Conservation (phyloP, 805 yeast species). For the Sugiyamaella smithiae region DNA sequence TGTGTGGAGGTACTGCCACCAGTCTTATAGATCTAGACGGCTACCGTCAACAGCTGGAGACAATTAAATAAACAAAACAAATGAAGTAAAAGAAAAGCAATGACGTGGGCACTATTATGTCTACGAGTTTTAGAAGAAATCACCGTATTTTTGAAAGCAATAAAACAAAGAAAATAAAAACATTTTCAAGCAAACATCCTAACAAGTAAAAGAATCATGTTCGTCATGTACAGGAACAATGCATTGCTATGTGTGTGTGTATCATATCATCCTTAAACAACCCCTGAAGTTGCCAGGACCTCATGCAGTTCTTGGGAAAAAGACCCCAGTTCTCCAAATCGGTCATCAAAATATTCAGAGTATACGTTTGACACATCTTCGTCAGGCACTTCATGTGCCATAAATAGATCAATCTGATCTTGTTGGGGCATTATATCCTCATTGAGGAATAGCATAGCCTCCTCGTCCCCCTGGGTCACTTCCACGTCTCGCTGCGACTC, state of each 20-base stretch:
- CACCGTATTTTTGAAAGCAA: too few species aligned
- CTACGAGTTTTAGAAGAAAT: neutral
- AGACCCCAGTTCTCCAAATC: neutral
- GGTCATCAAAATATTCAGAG: slow-evolving; percentile 20
- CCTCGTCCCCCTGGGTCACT: slow-evolving; percentile 6
- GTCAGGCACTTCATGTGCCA: slow-evolving; percentile 16
- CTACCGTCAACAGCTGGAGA: neutral
- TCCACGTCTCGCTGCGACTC: slow-evolving; percentile 3
- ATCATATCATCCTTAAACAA: neutral
- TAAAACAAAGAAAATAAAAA: neutral
- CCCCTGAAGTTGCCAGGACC: slow-evolving; percentile 5
- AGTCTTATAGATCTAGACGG: slow-evolving; percentile 12
- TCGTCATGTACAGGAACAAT: slow-evolving; percentile 3
- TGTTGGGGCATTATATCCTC: slow-evolving; percentile 26
- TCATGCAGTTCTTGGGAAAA: slow-evolving; percentile 15
- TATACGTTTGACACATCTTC: slow-evolving; percentile 17
- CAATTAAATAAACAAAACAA: neutral
- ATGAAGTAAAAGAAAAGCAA: neutral
- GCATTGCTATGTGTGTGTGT: neutral
- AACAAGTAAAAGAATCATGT: slow-evolving; percentile 1
- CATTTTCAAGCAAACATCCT: neutral
- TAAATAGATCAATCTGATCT: slow-evolving; percentile 21
- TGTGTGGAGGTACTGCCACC: slow-evolving; percentile 29
- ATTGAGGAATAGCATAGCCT: slow-evolving; percentile 21
- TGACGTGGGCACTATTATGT: neutral